Evolutionary conservation across 1,284 basidiomycete species (phyloP).

Genomic region (Somion occarium): DNA sequence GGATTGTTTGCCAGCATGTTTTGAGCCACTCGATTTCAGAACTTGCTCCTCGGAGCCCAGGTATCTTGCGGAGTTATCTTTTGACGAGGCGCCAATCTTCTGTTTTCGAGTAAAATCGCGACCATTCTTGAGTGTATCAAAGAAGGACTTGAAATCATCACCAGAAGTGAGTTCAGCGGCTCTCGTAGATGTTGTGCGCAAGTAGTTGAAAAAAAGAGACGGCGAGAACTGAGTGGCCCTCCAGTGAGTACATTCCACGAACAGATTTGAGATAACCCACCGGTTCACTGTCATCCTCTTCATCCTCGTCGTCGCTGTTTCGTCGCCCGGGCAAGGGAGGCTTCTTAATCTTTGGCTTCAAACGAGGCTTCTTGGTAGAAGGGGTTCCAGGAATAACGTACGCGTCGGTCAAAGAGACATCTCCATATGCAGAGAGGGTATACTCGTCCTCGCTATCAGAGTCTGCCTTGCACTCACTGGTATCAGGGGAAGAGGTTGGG

Average conservation of each 20-base stretch:
- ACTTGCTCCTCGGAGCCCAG: too few relatives aligned
- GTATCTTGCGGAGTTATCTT: too few relatives aligned
- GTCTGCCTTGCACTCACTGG: background rate
- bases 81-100: too few relatives aligned
- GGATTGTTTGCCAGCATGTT: too few relatives aligned
- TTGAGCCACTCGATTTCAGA: too few relatives aligned
- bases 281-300: background rate
- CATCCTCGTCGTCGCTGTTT: background rate
- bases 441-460: conserved; percentile 1
- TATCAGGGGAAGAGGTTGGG: too few relatives aligned
- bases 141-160: background rate
- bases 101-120: background rate
- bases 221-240: background rate
- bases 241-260: background rate
- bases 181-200: background rate
- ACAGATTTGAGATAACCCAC: background rate
- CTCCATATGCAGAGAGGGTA: background rate
- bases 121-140: background rate
- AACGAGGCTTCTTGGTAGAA: background rate
- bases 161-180: background rate
- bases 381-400: conserved; percentile 2
- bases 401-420: conserved; percentile 2
- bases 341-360: background rate
- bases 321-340: background rate
- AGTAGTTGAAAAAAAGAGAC: background rate